Base-by-base conservation (phyloP, 208 protist species). In the Trypanosoma platydactyli region DNA sequence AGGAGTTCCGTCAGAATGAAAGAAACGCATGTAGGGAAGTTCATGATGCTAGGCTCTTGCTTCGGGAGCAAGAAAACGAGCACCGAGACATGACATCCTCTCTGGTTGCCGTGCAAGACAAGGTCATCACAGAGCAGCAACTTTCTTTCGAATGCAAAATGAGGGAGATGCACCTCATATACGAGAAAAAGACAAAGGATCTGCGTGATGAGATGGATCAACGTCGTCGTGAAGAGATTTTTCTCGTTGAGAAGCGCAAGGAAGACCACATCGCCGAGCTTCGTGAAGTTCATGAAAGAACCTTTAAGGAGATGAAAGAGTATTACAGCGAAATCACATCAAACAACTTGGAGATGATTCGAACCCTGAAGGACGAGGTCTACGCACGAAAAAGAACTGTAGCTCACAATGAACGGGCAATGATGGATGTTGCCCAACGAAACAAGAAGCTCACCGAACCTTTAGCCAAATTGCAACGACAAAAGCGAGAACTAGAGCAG, bases 311-410 rank as follows among this genome's bases (percentile, higher is more conserved):
- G 67, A 98, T 99, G 73, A 98, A 98, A 68, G 92, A 97, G 54
- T 99, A 99, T 82, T 99, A 99, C 80, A 98, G 95, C 68, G 97
- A 99, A 69, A 99, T 99, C 63, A 99, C 98, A 11, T 97, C 94
- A 24, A 99, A 98, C 85, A 99, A 99, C 82, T 64, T 99, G n/a
- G 97, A 98, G 58, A 96, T 97, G 24, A 99, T 99, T 70, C 95
- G 97, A 18, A 97, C 92, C 15, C 83, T 99, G 24, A 99, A 99
- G 81, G 96, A 97, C 61, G 88, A 98, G 71, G 89, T 98, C 45
- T 96, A 96, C 72, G 87, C 95, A 16, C 87, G 97, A 72, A 97
- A 98, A 72, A 89, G 96, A 42, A 95, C 94, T 1, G 95, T 98
- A 73, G 84, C 96, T 9, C 83, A 97, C 55, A 98, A 98, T 68